Base-by-base conservation (phyloP, 1,284 basidiomycete species). In the Trichosporon sp. region DNA sequence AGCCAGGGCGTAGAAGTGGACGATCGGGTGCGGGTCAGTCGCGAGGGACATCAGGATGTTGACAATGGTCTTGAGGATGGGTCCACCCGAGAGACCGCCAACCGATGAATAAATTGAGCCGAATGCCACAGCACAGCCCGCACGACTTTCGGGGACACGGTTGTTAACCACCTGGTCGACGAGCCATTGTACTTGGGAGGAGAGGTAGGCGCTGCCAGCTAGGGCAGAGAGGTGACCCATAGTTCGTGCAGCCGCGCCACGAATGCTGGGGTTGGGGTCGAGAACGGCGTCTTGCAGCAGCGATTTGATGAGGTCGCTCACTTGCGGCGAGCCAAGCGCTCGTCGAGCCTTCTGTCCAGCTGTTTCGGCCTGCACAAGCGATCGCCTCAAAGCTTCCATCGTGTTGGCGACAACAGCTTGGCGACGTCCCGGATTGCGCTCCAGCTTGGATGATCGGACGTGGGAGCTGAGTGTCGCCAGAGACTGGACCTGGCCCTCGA, bases 141-240 rank as follows among this genome's bases (percentile, higher is more conserved):
- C 94, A 27, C 96, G 88, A 13, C 89, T 90, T 70, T 93, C 87
- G 0, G 96, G 95, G 75, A 96, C 90, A 10, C 95, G 90, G 78
- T 99, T 97, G 78, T 86, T 92, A 65, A 99, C 92, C n/a, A 99
- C 91, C 74, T 95, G 91, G 71, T 97, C 92, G 6, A 99, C 93
- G 10, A 97, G 84, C 71, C 88, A 88, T 76, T 97, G 97, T 67
- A 95, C 89, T 78, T 96, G 91, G 31, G 84, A 86, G 0, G 92
- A 90, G 61, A 98, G 83, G 81, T 95, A 95, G 46, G 85, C 86
- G 7, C 89, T 92, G 16, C 90, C 92, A 0, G 90, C 91, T 13
- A 96, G 82, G 64, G 88, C 89, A 1, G 91, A 89, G 2, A 99
- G 82, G 25, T 91, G 87, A 16, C 96, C 96, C 69, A 98, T 88